phyloP scores from a whole-genome alignment of 2,329 filamentous ascomycete species.

The Xylaria sp. region DNA sequence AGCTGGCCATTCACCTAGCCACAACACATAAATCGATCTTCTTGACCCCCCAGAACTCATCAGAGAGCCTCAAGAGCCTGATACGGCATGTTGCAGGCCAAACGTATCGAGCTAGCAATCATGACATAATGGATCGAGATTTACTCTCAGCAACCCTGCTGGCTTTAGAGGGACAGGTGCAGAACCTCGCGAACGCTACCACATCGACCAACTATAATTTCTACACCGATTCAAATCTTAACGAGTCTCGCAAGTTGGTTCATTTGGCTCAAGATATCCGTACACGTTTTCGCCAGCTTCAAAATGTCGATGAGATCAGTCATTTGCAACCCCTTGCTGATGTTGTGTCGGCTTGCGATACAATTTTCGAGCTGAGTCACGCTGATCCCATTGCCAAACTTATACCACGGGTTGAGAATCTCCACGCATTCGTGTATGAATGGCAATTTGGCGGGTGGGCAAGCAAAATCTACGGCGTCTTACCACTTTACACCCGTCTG shows the following conservation, averaged over 20 bases:
- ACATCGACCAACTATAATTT: constrained; percentile 78
- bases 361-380: constrained; percentile 79
- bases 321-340: constrained; percentile 83
- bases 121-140: constrained; percentile 58
- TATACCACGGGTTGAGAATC: constrained; percentile 85
- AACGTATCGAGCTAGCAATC: constrained; percentile 48
- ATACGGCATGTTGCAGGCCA: constrained; percentile 58
- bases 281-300: constrained; percentile 77
- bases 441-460: constrained; percentile 92
- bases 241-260: constrained; percentile 80
- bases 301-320: constrained; percentile 71
- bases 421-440: constrained; percentile 87
- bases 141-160: constrained; percentile 76
- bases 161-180: constrained; percentile 70
- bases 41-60: constrained; percentile 55
- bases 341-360: constrained; percentile 78
- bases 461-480: constrained; percentile 79
- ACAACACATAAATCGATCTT: constrained; percentile 68
- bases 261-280: constrained; percentile 75
- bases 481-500: constrained; percentile 77
- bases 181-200: constrained; percentile 55
- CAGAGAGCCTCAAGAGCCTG: constrained; percentile 58
- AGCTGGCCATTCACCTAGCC: constrained; percentile 69
- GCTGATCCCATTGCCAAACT: constrained; percentile 87
- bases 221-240: constrained; percentile 82